Conservation (phyloP, 2,329 filamentous ascomycete genomes). For the Akanthomyces lecanii region DNA sequence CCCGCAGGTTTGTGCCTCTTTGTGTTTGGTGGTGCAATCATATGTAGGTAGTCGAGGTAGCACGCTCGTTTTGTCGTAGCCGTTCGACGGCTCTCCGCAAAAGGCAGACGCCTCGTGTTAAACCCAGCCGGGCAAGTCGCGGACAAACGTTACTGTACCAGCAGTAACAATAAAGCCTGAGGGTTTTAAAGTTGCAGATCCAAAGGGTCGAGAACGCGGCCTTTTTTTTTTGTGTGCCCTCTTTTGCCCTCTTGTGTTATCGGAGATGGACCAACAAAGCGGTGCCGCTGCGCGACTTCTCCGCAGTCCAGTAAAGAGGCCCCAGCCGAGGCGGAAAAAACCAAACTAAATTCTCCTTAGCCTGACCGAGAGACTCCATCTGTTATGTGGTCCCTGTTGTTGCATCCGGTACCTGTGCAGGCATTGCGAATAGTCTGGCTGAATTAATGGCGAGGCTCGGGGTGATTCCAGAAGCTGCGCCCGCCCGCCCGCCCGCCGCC, state of each 20-base stretch:
- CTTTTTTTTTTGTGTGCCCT: no score
- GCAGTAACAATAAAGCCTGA: no score
- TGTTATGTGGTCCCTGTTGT: no score
- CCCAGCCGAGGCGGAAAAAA: not conserved
- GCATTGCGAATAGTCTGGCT: no score
- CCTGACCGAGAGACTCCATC: not conserved
- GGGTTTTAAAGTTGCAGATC: not conserved
- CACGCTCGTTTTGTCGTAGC: no score
- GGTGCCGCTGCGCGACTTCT: not conserved
- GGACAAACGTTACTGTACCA: not conserved
- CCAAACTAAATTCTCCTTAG: no score
- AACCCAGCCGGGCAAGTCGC: not conserved
- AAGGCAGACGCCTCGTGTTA: conserved; percentile 2
- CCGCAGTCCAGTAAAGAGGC: not conserved
- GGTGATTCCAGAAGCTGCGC: no score
- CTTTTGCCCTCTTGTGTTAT: not conserved
- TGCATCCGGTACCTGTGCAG: no score
- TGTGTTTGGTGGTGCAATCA: not conserved
- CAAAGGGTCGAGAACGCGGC: not conserved
- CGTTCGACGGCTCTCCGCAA: not conserved
- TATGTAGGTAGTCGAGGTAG: no score
- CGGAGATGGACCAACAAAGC: not conserved
- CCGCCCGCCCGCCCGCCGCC: no score
- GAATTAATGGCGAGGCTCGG: no score
- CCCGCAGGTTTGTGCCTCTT: not conserved